Evolutionary conservation across 2,329 filamentous ascomycete genomes (phyloP), one percentile per base, ranked within the genome.

Genomic region (Phyllosticta citrichinensis): DNA sequence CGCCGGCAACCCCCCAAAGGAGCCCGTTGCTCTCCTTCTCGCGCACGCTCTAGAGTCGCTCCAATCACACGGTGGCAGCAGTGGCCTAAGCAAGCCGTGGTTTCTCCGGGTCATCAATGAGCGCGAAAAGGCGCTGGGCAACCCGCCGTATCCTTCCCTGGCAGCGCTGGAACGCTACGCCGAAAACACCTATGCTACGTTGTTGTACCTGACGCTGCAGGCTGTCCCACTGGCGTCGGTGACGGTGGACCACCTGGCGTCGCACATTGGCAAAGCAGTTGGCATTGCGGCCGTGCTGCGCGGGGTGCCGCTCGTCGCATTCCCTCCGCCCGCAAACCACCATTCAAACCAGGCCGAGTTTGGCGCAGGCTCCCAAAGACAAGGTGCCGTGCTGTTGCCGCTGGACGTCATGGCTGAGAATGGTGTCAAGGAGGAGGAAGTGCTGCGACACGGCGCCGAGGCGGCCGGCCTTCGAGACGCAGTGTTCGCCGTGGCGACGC

Each of bases 111-210:
- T 97, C 66, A 86, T 97, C 69, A 87, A 82, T 69, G 88, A 91
- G 4, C 82, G 94, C 58, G 90, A 95, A 74, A 86, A 88, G 68
- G 84, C 92, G 68, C 85, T 97, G 74, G 86, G 87, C 51, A 94
- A 96, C 71, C 83, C 88, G 22, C 91, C 93, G 0, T 97, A 91
- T 69, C 78, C 88, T 0, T 87, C 77, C 56, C 73, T 97, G 54
- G 80, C 83, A 2, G 82, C 85, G 0, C 76, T 97, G 57, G 94
- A 99, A 70, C 87, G 85, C 55, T 97, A 97, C 70, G 90, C 90
- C 0, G 94, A 99, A 74, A 91, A 91, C 67, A 97, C 94, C 1
- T 97, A 97, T 75, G 91, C 91, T 19, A 96, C 91, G 0, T 79
- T 97, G 53, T 84, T 96, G 75, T 99, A 99, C 72, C 81, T 95